A percentile compares a stretch with the other conserved stretches of the same genome.
These are phyloP conservation scores for Calonectria montana DNA, from an alignment of 2,329 filamentous ascomycete genomes.

Conservation along the genomic window DNA sequence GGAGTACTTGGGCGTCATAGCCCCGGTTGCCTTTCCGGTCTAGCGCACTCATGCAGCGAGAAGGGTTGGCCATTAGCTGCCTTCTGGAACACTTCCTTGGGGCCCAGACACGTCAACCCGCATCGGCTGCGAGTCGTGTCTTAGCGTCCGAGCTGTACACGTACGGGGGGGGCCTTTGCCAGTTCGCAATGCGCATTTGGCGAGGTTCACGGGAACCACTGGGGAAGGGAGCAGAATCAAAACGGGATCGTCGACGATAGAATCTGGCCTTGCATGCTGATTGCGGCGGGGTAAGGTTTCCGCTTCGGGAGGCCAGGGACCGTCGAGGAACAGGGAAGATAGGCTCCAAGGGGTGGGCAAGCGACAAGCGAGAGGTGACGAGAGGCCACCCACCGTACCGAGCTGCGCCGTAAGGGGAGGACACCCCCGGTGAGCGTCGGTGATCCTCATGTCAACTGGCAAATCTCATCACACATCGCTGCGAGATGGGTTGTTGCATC, in stretches of 20 bases:
- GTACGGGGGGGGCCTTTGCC: neutral
- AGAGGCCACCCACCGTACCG: neutral
- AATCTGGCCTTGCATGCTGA: constrained; percentile 1
- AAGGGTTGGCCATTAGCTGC: constrained; percentile 16
- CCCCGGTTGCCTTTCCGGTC: constrained; percentile 12
- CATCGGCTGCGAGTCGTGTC: neutral
- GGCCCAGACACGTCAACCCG: constrained; percentile 6
- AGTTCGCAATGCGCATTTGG: neutral
- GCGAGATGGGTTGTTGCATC: constrained; percentile 13
- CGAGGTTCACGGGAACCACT: neutral
- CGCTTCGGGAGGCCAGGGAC: constrained; percentile 14
- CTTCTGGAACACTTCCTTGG: constrained; percentile 33
- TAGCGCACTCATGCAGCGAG: constrained; percentile 25
- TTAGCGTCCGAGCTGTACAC: neutral
- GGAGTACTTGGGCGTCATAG: constrained; percentile 9
- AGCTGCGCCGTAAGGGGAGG: constrained; percentile 1
- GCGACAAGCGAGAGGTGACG: neutral
- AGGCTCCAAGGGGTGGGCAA: neutral
- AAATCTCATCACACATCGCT: neutral
- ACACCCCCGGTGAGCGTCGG: constrained; percentile 16
- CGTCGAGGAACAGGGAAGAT: neutral
- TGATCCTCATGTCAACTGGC: constrained; percentile 13
- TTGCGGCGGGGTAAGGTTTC: constrained; percentile 14
- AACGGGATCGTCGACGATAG: constrained; percentile 4
- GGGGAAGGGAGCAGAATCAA: neutral